Conservation (phyloP, 768 basidiomycete species). For the Fistulinella prunicolor region DNA sequence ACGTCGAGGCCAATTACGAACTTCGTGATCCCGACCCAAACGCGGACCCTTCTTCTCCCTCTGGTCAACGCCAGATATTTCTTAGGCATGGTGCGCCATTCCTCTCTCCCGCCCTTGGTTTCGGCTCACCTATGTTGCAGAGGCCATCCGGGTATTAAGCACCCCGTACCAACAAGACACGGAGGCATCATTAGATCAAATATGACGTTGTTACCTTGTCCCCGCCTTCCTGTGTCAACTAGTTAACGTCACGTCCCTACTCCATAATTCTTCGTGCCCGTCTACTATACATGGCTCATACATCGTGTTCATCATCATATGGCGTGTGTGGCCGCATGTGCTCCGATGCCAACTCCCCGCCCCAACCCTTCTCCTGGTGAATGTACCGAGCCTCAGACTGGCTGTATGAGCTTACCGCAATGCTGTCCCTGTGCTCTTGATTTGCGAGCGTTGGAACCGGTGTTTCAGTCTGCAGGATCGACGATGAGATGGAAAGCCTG, state of each 20-base stretch:
- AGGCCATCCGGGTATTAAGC: constrained; percentile 50
- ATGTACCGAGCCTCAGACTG: constrained; percentile 27
- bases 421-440: constrained; percentile 30
- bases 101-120: neutral
- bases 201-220: constrained; percentile 6
- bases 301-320: constrained; percentile 38
- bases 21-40: constrained; percentile 66
- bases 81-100: constrained; percentile 64
- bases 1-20: constrained; percentile 78
- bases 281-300: constrained; percentile 26
- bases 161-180: constrained; percentile 27
- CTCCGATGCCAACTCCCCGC: constrained; percentile 36
- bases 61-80: constrained; percentile 80
- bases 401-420: constrained; percentile 27
- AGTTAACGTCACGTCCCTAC: constrained; percentile 1
- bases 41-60: constrained; percentile 63
- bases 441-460: constrained; percentile 30
- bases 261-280: neutral
- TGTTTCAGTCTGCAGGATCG: constrained; percentile 26
- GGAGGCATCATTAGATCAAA: constrained; percentile 19
- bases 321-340: constrained; percentile 38
- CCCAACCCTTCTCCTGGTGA: constrained; percentile 33
- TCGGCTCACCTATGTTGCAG: constrained; percentile 34
- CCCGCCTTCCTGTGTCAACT: neutral
- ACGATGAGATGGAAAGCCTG: constrained; percentile 25